Conservation (phyloP, 805 yeast genomes). For the Pichia deserticola region DNA sequence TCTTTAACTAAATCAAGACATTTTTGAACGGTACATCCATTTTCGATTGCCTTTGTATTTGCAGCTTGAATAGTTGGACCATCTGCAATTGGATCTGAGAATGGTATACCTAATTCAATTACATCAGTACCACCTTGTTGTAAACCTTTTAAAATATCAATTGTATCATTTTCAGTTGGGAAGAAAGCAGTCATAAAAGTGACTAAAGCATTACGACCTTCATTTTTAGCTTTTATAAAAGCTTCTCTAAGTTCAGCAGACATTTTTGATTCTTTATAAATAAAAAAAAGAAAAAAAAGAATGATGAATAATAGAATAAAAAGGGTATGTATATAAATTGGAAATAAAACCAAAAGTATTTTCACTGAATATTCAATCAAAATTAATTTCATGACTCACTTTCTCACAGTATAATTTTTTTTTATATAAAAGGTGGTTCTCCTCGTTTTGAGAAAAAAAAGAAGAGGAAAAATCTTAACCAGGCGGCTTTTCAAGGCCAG, state of each 20-base stretch:
- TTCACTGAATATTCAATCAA: too few relatives aligned
- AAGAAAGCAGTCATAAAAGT: slow-evolving; percentile 93
- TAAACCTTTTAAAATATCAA: slow-evolving; percentile 78
- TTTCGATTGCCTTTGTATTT: slow-evolving; percentile 71
- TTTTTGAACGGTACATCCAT: slow-evolving; percentile 66
- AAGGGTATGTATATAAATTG: too few relatives aligned
- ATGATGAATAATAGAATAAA: too few relatives aligned
- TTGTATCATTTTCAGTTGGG: slow-evolving; percentile 82
- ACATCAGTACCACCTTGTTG: slow-evolving; percentile 95
- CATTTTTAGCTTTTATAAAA: slow-evolving; percentile 26
- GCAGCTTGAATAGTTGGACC: slow-evolving; percentile 96
- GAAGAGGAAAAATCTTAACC: too few relatives aligned
- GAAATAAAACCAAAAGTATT: too few relatives aligned
- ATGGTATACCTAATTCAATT: slow-evolving; percentile 93
- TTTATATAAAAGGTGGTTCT: too few relatives aligned
- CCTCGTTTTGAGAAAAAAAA: too few relatives aligned
- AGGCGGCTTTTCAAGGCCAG: too few relatives aligned
- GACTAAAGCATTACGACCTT: slow-evolving; percentile 74
- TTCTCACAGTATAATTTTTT: too few relatives aligned
- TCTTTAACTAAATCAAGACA: slow-evolving; percentile 63
- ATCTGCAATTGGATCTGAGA: slow-evolving; percentile 97
- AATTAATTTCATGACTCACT: too few relatives aligned
- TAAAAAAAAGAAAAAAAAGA: too few relatives aligned
- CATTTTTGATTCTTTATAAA: slow-evolving; percentile 16
- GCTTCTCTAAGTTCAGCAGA: slow-evolving; percentile 29